Base-by-base conservation (phyloP, 2,329 filamentous ascomycete genomes). In the Graphium sp. region DNA sequence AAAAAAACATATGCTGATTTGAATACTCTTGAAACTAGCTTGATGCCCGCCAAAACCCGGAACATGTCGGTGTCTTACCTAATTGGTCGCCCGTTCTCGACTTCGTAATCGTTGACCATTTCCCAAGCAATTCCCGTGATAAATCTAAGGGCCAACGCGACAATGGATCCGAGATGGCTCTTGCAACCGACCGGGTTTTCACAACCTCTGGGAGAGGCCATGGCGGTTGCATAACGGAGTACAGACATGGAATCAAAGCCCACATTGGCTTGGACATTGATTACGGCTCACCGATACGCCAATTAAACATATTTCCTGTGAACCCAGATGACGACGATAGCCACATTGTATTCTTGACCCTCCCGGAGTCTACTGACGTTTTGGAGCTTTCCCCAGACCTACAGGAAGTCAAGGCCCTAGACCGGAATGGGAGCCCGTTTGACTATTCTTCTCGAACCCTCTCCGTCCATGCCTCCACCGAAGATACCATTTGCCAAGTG, bases 211-310 rank as follows among this genome's bases (percentile, higher is more conserved):
- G 76, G 1, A 67, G 68, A 37, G 72, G 72, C 1, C 49, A 53
- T 2, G 62, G 60, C 18, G 77, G 77, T 7, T 62, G 65, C 6
- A 54, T 87, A 15, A 67, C 69, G 4, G 77, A 87, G 41, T 58
- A 81, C 35, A 66, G 77, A 35, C 60, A 71, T 46, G 80, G 81
- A 4, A 52, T 81, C 17, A 69, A 78, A 41, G 80, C 76, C 12
- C 69, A 65, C 32, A 68, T 81, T 37, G 70, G 66, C 2, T 41
- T 70, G 5, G 63, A 71, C 14, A 52, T 72, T 8, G 60, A 66
- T 14, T 62, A 58, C 24, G 52, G 50, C 6, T 51, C 53, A 6
- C 53, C 56, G 2, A 56, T 69, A 18, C 60, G 56, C 28, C 53
- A 60, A 26, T 60, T 56, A 11, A 75, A 70, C 67, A 50, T 61